These are phyloP conservation scores for Cylindrotheca closterium DNA, from an alignment of 108 stramenopile species.

Conservation along the genomic window DNA sequence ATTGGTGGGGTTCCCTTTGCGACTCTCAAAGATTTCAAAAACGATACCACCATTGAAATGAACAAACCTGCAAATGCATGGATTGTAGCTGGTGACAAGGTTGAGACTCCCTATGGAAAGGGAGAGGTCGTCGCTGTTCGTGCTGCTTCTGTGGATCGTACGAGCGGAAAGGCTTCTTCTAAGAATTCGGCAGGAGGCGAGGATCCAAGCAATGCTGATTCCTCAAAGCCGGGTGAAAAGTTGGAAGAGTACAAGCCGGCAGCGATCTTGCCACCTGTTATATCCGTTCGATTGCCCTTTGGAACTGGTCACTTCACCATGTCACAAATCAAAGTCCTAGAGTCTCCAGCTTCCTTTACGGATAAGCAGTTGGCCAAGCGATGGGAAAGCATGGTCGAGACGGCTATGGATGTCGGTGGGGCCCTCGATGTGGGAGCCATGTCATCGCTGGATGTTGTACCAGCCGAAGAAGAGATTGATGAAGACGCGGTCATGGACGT, in stretches of 20 bases:
- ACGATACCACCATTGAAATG: conserved; percentile 18
- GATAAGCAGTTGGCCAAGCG: conserved; percentile 56
- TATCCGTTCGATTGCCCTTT: conserved; percentile 46
- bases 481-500: conserved; percentile 3
- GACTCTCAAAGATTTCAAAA: conserved; percentile 40
- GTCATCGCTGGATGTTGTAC: conserved; percentile 13
- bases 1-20: conserved; percentile 52
- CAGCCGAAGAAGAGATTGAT: background rate
- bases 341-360: conserved; percentile 39
- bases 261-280: conserved; percentile 34
- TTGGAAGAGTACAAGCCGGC: background rate
- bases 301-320: conserved; percentile 53
- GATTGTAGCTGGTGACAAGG: conserved; percentile 74
- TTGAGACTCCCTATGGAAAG: conserved; percentile 68
- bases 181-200: conserved; percentile 3
- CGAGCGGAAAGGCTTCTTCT: conserved; percentile 32
- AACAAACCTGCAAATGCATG: conserved; percentile 57
- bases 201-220: background rate
- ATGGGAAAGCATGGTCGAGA: conserved; percentile 65
- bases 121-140: conserved; percentile 53
- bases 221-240: background rate
- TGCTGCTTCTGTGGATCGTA: conserved; percentile 12
- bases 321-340: conserved; percentile 19
- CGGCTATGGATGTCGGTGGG: conserved; percentile 39
- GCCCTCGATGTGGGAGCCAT: conserved; percentile 58